Evolutionary conservation across 1,284 basidiomycete species (phyloP).

Genomic region (Fistulinella cinereoalba): DNA sequence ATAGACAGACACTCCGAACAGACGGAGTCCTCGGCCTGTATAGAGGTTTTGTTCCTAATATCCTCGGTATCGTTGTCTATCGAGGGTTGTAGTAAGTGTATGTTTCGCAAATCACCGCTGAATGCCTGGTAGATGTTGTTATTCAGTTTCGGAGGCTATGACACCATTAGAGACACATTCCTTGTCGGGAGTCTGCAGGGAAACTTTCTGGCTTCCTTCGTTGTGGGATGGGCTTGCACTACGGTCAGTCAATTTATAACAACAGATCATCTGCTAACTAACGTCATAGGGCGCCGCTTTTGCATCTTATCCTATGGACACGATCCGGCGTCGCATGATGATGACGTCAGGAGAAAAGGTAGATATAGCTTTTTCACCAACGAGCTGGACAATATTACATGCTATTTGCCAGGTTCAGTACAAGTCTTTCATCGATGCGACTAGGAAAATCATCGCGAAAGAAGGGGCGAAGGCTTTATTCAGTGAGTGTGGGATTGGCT

Average conservation of each 20-base stretch:
- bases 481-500: constrained; percentile 30
- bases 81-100: constrained; percentile 50
- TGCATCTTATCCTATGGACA: constrained; percentile 66
- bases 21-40: constrained; percentile 55
- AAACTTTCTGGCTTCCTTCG: constrained; percentile 63
- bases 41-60: constrained; percentile 61
- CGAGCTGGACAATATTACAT: background rate
- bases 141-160: constrained; percentile 45
- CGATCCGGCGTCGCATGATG: constrained; percentile 67
- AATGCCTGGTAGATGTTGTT: background rate
- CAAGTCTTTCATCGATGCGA: constrained; percentile 61
- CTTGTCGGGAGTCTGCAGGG: constrained; percentile 56
- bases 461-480: constrained; percentile 63
- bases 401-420: constrained; percentile 32
- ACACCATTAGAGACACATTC: constrained; percentile 53
- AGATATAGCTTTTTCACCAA: constrained; percentile 4
- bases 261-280: background rate
- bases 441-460: constrained; percentile 54
- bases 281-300: constrained; percentile 49
- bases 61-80: constrained; percentile 62
- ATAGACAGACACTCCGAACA: constrained; percentile 51
- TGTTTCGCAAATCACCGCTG: no score
- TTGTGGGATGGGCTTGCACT: constrained; percentile 54
- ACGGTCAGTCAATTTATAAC: constrained; percentile 37
- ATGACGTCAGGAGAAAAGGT: constrained; percentile 65